Evolutionary conservation across 2,329 filamentous ascomycete genomes (phyloP).

Genomic region (Colletotrichum kahawae): DNA sequence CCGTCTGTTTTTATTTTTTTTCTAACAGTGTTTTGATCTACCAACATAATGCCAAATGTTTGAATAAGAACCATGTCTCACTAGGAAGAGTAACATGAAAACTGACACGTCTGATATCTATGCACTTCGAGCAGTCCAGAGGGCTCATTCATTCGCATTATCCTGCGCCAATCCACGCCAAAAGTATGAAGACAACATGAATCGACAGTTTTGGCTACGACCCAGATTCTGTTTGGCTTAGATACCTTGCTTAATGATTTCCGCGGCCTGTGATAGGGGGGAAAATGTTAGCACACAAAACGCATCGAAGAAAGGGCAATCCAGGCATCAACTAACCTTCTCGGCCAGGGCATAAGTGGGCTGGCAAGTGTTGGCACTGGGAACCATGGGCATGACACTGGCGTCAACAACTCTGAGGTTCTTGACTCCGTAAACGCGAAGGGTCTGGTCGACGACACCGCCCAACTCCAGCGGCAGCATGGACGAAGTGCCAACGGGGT

Average conservation of each 20-base stretch:
- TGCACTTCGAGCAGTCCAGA: not conserved
- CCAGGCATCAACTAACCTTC: constrained; percentile 23
- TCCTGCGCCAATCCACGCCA: not conserved
- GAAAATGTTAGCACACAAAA: not conserved
- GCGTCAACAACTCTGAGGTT: constrained; percentile 33
- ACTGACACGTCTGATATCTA: not conserved
- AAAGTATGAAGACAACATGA: not conserved
- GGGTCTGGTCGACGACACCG: constrained; percentile 35
- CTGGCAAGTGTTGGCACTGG: constrained; percentile 33
- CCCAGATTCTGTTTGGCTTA: not conserved
- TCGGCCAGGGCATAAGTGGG: constrained; percentile 42
- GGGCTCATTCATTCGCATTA: not conserved
- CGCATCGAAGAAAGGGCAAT: not conserved
- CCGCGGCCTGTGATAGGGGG: not conserved
- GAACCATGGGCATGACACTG: constrained; percentile 33
- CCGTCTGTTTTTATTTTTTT: accelerated
- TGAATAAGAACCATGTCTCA: not conserved
- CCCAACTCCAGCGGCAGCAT: constrained; percentile 49
- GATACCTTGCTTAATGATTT: constrained; percentile 8
- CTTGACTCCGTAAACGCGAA: constrained; percentile 34
- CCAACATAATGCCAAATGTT: not conserved
- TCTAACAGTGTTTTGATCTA: not conserved
- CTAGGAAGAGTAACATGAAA: not conserved
- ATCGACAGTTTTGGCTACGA: not conserved
- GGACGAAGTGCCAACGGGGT: constrained; percentile 52